Evolutionary conservation across 2,329 filamentous ascomycete species (phyloP).

Genomic region (Aspergillus sp.): DNA sequence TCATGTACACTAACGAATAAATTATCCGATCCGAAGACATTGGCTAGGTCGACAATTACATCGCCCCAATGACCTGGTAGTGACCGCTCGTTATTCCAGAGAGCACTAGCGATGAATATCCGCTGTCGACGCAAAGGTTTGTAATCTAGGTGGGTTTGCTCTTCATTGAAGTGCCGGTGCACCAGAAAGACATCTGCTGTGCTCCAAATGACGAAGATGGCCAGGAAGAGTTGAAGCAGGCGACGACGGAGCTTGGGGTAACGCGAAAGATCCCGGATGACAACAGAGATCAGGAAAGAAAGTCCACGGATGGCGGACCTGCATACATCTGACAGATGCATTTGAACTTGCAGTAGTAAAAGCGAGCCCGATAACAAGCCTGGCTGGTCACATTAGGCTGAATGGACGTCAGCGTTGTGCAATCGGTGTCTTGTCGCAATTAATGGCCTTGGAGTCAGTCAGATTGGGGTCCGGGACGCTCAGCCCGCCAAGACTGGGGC

Average conservation of each 20-base stretch:
- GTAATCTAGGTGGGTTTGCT: slow-evolving; percentile 4
- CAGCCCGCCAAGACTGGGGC: background rate
- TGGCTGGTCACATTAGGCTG: background rate
- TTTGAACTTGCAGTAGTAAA: background rate
- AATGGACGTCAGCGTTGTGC: background rate
- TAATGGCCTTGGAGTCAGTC: too few relatives aligned
- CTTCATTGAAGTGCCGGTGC: background rate
- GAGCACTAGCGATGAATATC: slow-evolving; percentile 68
- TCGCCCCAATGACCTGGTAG: slow-evolving; percentile 63
- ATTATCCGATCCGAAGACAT: slow-evolving; percentile 61
- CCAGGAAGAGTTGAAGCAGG: background rate
- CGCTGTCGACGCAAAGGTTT: slow-evolving; percentile 19
- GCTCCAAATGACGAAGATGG: slow-evolving; percentile 1
- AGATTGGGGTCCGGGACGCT: background rate
- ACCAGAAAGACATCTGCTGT: slow-evolving; percentile 1
- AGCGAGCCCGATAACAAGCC: background rate
- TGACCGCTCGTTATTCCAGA: slow-evolving; percentile 65
- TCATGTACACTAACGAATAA: slow-evolving; percentile 69
- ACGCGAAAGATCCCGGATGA: background rate
- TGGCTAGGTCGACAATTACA: slow-evolving; percentile 58
- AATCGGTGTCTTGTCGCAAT: background rate
- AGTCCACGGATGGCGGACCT: slow-evolving; percentile 2
- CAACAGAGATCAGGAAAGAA: background rate
- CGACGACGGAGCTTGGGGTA: slow-evolving; percentile 5
- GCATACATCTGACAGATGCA: slow-evolving; percentile 3